Conservation (phyloP, 163 green algal genomes). For the Coccomyxa subellipsoidea region DNA sequence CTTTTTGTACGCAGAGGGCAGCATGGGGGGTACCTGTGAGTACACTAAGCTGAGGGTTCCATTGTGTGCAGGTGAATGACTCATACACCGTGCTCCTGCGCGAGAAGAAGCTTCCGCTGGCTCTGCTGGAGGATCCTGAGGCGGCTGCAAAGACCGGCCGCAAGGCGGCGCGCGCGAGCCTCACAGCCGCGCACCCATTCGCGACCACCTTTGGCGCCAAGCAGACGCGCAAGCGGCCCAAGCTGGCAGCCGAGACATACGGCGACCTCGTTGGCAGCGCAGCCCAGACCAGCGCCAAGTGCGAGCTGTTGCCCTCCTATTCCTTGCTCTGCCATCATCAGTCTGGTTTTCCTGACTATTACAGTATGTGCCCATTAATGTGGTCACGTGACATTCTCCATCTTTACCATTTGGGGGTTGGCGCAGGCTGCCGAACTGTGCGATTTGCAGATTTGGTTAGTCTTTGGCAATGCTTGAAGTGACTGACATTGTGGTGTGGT, state of each 20-base stretch:
- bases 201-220: slow-evolving; percentile 82
- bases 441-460: too few species aligned
- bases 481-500: too few species aligned
- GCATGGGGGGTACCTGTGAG: too few species aligned
- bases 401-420: too few species aligned
- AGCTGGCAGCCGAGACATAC: slow-evolving; percentile 69
- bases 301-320: not conserved
- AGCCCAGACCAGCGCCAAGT: slow-evolving; percentile 21
- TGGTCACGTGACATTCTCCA: too few species aligned
- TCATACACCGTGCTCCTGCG: slow-evolving; percentile 93
- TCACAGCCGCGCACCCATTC: slow-evolving; percentile 83
- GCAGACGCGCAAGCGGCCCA: slow-evolving; percentile 79
- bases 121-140: slow-evolving; percentile 88
- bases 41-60: too few species aligned
- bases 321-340: not conserved
- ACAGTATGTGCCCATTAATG: too few species aligned
- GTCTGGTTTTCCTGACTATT: too few species aligned
- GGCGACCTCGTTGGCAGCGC: slow-evolving; percentile 44
- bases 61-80: slow-evolving; percentile 60
- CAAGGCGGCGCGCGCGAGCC: slow-evolving; percentile 53
- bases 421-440: too few species aligned
- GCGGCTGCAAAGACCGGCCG: slow-evolving; percentile 42
- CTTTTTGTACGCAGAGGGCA: too few species aligned
- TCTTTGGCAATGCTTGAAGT: too few species aligned
- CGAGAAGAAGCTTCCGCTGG: slow-evolving; percentile 94